phyloP scores from a whole-genome alignment of 2,329 filamentous ascomycete genomes.

The Colletotrichum tofieldiae region DNA sequence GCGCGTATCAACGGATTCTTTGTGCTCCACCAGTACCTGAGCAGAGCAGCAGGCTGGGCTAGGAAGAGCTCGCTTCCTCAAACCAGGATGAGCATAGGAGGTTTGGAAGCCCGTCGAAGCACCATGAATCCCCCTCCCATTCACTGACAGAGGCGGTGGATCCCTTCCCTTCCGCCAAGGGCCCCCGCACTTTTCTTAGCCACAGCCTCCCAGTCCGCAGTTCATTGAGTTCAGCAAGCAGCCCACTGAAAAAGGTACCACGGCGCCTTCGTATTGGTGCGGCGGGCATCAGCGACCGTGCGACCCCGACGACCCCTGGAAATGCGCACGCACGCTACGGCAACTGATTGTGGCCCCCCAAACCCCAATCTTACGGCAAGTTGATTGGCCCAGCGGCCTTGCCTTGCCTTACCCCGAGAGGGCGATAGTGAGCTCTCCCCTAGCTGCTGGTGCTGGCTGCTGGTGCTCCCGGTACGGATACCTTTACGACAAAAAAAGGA shows the following conservation, averaged over 20 bases:
- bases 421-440: slow-evolving; percentile 33
- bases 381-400: slow-evolving; percentile 16
- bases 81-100: slow-evolving; percentile 29
- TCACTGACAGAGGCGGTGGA: slow-evolving; percentile 32
- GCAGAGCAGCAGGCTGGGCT: neutral
- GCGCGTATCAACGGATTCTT: neutral
- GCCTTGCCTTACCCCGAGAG: slow-evolving; percentile 24
- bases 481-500: slow-evolving; percentile 44
- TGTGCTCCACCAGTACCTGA: neutral
- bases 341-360: slow-evolving; percentile 26
- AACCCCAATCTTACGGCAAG: slow-evolving; percentile 21
- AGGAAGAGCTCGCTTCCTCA: slow-evolving; percentile 24
- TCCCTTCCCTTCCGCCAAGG: slow-evolving; percentile 29
- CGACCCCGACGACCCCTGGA: slow-evolving; percentile 33
- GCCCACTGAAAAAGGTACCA: slow-evolving; percentile 40
- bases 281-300: slow-evolving; percentile 13
- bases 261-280: slow-evolving; percentile 25
- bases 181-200: slow-evolving; percentile 41
- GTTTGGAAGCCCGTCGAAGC: slow-evolving; percentile 42
- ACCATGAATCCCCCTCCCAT: slow-evolving; percentile 33
- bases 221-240: slow-evolving; percentile 8
- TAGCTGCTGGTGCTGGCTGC: slow-evolving; percentile 30
- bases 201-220: slow-evolving; percentile 21
- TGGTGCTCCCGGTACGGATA: slow-evolving; percentile 18
- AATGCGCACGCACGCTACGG: slow-evolving; percentile 10